A percentile compares a stretch with the other conserved stretches of the same genome.
These are phyloP conservation scores for Cladosporium velox DNA, from an alignment of 2,329 filamentous ascomycete species.

Conservation along the genomic window DNA sequence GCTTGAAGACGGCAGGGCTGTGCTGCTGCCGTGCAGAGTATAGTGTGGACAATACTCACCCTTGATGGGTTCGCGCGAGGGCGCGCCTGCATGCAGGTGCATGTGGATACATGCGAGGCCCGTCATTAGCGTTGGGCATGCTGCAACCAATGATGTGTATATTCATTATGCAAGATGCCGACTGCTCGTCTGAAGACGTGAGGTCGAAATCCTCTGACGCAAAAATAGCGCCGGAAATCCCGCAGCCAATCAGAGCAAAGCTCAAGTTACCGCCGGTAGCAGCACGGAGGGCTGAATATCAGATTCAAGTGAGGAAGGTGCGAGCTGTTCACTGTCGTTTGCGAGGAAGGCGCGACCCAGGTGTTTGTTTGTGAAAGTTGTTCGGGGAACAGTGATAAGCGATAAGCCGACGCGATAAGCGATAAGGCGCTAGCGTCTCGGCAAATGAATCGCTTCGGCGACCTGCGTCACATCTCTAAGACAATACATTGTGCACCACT, in stretches of 20 bases:
- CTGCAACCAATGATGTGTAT: not conserved
- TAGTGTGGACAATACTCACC: not conserved
- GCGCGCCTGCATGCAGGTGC: not conserved
- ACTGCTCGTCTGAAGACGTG: not conserved
- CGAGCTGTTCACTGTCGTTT: not conserved
- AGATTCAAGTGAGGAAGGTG: not conserved
- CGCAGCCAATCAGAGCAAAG: not conserved
- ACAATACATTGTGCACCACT: not conserved
- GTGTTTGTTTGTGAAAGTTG: not conserved
- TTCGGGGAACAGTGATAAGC: not conserved
- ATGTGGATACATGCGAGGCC: not conserved
- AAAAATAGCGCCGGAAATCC: not conserved
- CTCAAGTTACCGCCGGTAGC: not conserved
- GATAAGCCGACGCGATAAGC: not conserved
- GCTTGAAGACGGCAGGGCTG: not conserved
- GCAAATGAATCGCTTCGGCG: not conserved
- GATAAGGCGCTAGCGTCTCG: not conserved
- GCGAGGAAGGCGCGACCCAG: not conserved
- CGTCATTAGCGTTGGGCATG: not conserved
- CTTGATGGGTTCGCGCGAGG: not conserved
- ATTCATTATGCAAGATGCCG: not conserved
- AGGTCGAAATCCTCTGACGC: not conserved
- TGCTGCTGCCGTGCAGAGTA: not conserved
- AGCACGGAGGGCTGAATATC: not conserved
- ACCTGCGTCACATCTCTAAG: constrained; percentile 1